Evolutionary conservation across 495 filamentous ascomycete species (phyloP).

Genomic region (Penicillium riverlandense): DNA sequence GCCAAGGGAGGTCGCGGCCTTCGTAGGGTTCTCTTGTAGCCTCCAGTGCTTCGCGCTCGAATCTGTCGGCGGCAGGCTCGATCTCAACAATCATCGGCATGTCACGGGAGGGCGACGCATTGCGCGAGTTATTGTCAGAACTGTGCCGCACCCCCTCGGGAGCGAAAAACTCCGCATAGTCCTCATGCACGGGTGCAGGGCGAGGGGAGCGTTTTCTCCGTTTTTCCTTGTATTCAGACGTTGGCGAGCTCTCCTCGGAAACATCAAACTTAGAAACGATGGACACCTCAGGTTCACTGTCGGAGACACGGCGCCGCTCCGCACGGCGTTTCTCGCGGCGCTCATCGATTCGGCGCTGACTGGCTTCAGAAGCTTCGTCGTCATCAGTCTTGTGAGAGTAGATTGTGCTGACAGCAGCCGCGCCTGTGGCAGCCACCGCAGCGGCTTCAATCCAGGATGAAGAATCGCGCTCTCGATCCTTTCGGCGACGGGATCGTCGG

Average conservation of each 20-base stretch:
- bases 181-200: slow-evolving; percentile 27
- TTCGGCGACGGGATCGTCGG: slow-evolving; percentile 11
- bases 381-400: slow-evolving; percentile 32
- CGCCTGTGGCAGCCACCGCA: slow-evolving; percentile 42
- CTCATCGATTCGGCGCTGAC: slow-evolving; percentile 20
- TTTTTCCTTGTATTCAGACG: slow-evolving; percentile 5
- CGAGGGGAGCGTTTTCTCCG: slow-evolving; percentile 15
- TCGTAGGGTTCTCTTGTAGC: slow-evolving; percentile 23
- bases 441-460: slow-evolving; percentile 38
- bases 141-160: slow-evolving; percentile 31
- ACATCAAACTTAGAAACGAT: slow-evolving; percentile 12
- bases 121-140: slow-evolving; percentile 9
- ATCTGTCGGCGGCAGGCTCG: slow-evolving; percentile 22
- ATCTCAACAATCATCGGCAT: slow-evolving; percentile 29
- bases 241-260: slow-evolving; percentile 5
- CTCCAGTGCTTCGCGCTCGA: slow-evolving; percentile 2
- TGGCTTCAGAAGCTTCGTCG: slow-evolving; percentile 27
- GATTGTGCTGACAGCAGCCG: slow-evolving; percentile 31
- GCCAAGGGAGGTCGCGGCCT: slow-evolving; percentile 36
- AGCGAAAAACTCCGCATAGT: slow-evolving; percentile 38
- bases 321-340: slow-evolving; percentile 33
- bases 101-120: slow-evolving; percentile 2
- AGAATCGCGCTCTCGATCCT: slow-evolving; percentile 14
- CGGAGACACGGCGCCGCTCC: slow-evolving; percentile 24
- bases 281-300: slow-evolving; percentile 12